Evolutionary conservation across 1,284 basidiomycete genomes (phyloP).

Genomic region (Ceratobasidium sp.): DNA sequence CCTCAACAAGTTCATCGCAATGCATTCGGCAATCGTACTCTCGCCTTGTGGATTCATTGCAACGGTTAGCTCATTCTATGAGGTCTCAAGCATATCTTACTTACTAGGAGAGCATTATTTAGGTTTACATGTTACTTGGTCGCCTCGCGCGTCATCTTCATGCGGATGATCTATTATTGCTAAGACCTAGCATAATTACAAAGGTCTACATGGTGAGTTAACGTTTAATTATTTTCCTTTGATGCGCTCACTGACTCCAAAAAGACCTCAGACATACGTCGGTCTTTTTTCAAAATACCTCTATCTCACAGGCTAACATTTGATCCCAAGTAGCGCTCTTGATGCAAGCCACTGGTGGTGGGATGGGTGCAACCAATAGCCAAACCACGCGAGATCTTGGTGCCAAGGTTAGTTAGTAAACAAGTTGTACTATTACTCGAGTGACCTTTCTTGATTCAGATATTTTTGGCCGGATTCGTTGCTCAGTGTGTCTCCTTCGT

Average conservation of each 20-base stretch:
- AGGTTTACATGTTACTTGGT: conserved; percentile 75
- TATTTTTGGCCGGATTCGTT: conserved; percentile 74
- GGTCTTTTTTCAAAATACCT: background rate
- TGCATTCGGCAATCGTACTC: conserved; percentile 71
- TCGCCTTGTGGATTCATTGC: conserved; percentile 81
- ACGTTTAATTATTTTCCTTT: background rate
- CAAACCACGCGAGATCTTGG: conserved; percentile 53
- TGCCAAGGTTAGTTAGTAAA: conserved; percentile 41
- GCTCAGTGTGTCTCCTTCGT: conserved; percentile 75
- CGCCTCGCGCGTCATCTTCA: conserved; percentile 68
- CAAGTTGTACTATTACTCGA: background rate
- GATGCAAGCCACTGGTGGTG: conserved; percentile 67
- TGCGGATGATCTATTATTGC: conserved; percentile 66
- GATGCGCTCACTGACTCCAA: background rate
- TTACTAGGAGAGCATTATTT: background rate
- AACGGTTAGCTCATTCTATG: conserved; percentile 54
- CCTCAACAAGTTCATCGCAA: conserved; percentile 64
- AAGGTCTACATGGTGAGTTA: conserved; percentile 61
- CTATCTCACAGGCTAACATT: conserved; percentile 33
- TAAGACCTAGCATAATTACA: conserved; percentile 68
- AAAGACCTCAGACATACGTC: conserved; percentile 37
- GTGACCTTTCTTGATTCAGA: conserved; percentile 55
- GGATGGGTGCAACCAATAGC: conserved; percentile 55
- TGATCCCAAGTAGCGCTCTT: conserved; percentile 77
- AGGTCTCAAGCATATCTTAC: background rate